Evolutionary conservation across 805 yeast genomes (phyloP).

Genomic region (Teunomyces aglyptinius): DNA sequence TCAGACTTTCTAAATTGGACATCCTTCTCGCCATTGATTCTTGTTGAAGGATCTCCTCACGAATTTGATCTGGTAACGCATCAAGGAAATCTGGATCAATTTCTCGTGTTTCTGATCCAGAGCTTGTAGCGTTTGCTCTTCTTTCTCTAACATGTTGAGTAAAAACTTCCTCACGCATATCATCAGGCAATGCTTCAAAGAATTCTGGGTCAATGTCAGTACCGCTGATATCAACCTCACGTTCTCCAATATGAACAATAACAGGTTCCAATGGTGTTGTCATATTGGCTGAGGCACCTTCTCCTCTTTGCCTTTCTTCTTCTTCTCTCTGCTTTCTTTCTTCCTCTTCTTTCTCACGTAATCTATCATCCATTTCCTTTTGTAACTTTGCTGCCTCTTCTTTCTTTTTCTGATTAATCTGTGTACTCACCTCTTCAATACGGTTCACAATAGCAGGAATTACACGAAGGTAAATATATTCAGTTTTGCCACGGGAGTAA

Average conservation of each 20-base stretch:
- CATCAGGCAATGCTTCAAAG: constrained; percentile 85
- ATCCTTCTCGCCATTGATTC: constrained; percentile 48
- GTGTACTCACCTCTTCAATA: constrained; percentile 50
- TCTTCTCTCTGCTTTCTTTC: constrained; percentile 25
- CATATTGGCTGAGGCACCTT: constrained; percentile 4
- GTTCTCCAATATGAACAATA: constrained; percentile 69
- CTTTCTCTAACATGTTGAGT: constrained; percentile 80
- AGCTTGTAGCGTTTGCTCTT: constrained; percentile 52
- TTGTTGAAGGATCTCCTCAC: constrained; percentile 61
- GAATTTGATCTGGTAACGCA: constrained; percentile 68
- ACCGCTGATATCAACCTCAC: constrained; percentile 80
- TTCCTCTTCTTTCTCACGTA: constrained; percentile 30
- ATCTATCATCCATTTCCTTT: constrained; percentile 28
- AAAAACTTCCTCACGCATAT: constrained; percentile 88
- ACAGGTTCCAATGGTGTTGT: constrained; percentile 46
- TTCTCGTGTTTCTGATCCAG: constrained; percentile 52
- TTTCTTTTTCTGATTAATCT: constrained; percentile 26
- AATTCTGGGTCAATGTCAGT: constrained; percentile 92
- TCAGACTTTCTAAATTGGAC: constrained; percentile 21
- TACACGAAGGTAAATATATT: constrained; percentile 8
- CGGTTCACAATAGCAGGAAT: constrained; percentile 42
- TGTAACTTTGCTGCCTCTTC: constrained; percentile 25
- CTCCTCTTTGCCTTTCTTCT: constrained; percentile 22
- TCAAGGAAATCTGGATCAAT: constrained; percentile 77
- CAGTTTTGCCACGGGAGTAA: constrained; percentile 15